Percentiles rank a stretch among this genome's conserved stretches.
phyloP scores from a whole-genome alignment of 2,329 filamentous ascomycete genomes.

The Botrytis aclada region DNA sequence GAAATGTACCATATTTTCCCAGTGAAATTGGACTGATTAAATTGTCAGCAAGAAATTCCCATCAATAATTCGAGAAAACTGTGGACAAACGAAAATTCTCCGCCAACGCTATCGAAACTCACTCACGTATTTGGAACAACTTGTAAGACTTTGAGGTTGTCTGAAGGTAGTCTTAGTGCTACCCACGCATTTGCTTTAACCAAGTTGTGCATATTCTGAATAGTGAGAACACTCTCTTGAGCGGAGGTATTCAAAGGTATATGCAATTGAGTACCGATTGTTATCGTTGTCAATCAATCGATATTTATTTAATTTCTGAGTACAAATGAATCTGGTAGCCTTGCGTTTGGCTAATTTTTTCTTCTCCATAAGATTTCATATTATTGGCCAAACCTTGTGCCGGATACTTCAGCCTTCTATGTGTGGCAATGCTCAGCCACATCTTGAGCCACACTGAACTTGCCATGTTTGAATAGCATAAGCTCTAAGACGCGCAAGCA shows the following conservation, averaged over 20 bases:
- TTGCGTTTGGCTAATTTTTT: conserved; percentile 6
- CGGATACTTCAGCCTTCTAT: neutral
- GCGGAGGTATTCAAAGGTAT: neutral
- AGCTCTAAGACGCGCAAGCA: conserved; percentile 9
- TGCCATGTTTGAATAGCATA: neutral
- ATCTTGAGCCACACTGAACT: neutral
- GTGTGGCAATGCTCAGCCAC: neutral
- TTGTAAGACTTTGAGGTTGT: conserved; percentile 55
- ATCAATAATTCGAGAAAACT: neutral
- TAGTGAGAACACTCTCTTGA: neutral
- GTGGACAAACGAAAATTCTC: conserved; percentile 20
- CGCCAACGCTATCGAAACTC: conserved; percentile 26
- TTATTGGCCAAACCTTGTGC: neutral
- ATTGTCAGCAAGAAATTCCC: conserved; percentile 22
- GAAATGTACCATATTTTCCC: conserved; percentile 90
- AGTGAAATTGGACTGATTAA: conserved; percentile 71
- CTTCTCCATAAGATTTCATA: neutral
- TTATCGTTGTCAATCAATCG: neutral
- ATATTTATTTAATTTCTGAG: neutral
- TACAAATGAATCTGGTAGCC: neutral
- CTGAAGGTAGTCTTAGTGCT: conserved; percentile 57
- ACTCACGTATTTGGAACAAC: conserved; percentile 59
- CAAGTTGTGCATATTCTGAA: conserved; percentile 37
- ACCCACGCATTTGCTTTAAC: conserved; percentile 60
- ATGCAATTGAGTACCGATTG: neutral